Evolutionary conservation across 2,329 filamentous ascomycete genomes (phyloP), one percentile per base, ranked within the genome.

Genomic region (Fusarium transvaalense): DNA sequence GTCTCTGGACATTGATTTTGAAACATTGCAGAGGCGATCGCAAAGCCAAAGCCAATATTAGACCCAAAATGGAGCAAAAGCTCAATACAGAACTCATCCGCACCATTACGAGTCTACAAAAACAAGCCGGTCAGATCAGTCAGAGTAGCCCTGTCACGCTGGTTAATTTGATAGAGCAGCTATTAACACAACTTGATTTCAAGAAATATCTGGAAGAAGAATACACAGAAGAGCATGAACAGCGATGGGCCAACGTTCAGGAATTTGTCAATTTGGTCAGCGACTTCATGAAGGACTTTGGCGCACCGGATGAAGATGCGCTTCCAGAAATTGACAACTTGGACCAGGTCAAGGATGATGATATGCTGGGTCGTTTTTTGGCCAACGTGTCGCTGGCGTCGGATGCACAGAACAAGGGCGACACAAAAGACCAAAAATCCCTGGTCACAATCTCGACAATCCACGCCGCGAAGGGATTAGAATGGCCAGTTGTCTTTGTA

Each of bases 401-500:
- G 0, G 93, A 97, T 66, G 86, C 90, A 0, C 90, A 93, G 71
- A 88, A 87, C 19, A 86, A 89, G 25, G 85, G 88, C 12, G 84
- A 86, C 4, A 83, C 85, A 4, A 83, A 84, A 23, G 84, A 87
- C 53, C 83, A 83, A 29, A 86, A 84, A 29, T 83, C 87, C 3
- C 84, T 92, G 71, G 88, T 98, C 21, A 97, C 94, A 0, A 93
- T 99, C 25, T 97, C 94, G 8, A 99, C 95, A 0, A 97, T 99
- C 13, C 95, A 99, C 76, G 94, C 94, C 1, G 93, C 95, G 4
- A 99, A 99, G 78, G 95, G 95, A 5, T 84, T 99, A 1, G 95
- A 99, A 78, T 99, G 96, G 96, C 95, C 95, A 0, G 86, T 97
- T 2, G 93, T 98, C 1, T 98, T 98, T 77, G 89, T 98, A 17